Evolutionary conservation across 352 stramenopile genomes (phyloP), one percentile per base, ranked within the genome.

Genomic region (Globisporangium mamillatum): DNA sequence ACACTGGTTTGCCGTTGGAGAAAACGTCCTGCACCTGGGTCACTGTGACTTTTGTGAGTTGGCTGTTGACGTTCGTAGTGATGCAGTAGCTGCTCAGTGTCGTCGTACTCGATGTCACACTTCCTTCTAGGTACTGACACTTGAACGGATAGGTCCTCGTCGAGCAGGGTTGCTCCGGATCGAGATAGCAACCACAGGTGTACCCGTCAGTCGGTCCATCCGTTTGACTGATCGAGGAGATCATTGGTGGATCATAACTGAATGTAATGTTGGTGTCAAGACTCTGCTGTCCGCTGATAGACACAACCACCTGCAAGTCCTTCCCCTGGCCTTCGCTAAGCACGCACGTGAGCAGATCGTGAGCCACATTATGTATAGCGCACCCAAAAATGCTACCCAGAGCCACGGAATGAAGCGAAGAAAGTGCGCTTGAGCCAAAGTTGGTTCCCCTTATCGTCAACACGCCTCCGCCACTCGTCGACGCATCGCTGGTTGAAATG

Each of bases 121-220:
- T 67, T 36, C 66, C 63, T 29, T 80, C 69, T 0, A 87, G 69
- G 27, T 67, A 77, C 4, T 62, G 34, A 27, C 81, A 90, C 48
- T 76, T 66, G 53, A 84, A 74, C 5, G 79, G 81, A n/a, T 75
- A n/a, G 4, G 63, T 71, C 22, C 75, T 38, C 14, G 79, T 79
- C 2, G 81, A 74, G 36, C 81, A 90, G 0, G 78, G 76, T 32
- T 68, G 70, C 18, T 76, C 69, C 18, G 76, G 64, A 60, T 87
- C 71, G 16, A 29, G 61, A 32, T 70, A 48, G 46, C 81, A 90
- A 34, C 62, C 74, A 46, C 81, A 90, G 32, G 79, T 74, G 48
- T 88, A 88, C 2, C 81, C 81, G 41, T 79, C 72, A 0, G 79
- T 90, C 2, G 81, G 78, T n/a, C 76, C 79, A 22, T 81, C 66